Percentiles rank a stretch among this genome's conserved stretches.
phyloP scores from a whole-genome alignment of 805 yeast species.

The Starmerella bacillaris region DNA sequence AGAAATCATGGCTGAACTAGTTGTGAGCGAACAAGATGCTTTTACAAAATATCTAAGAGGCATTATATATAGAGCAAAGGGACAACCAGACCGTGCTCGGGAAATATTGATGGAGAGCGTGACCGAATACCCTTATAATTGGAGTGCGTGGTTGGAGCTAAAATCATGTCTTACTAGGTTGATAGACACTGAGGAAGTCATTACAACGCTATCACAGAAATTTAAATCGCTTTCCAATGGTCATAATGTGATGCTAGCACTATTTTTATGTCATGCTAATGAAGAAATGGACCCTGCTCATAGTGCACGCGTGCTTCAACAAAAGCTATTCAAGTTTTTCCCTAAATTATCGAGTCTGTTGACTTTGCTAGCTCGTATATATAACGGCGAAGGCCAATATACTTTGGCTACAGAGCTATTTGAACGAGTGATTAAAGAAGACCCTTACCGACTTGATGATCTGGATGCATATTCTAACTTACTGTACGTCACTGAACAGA shows the following conservation, averaged over 20 bases:
- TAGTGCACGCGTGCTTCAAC: conserved; percentile 5
- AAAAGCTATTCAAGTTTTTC: conserved; percentile 32
- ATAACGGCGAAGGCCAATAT: conserved; percentile 75
- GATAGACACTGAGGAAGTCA: conserved; percentile 4
- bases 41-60: conserved; percentile 61
- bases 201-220: conserved; percentile 2
- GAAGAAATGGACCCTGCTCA: conserved; percentile 44
- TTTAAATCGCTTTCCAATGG: conserved; percentile 2
- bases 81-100: conserved; percentile 44
- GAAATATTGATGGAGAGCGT: conserved; percentile 43
- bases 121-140: conserved; percentile 58
- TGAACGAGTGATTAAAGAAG: conserved; percentile 51
- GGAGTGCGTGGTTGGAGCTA: conserved; percentile 87
- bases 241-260: conserved; percentile 26
- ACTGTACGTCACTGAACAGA: conserved; percentile 80
- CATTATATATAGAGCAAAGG: conserved; percentile 41
- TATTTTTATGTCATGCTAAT: conserved; percentile 47
- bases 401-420: conserved; percentile 60
- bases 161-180: conserved; percentile 34
- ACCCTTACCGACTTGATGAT: conserved; percentile 79
- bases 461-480: conserved; percentile 89
- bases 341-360: conserved; percentile 61
- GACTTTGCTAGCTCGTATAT: conserved; percentile 64
- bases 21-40: conserved; percentile 25
- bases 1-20: conserved; percentile 27